Percentiles rank a stretch among this genome's conserved stretches.
Conservation (phyloP, 139 green algal genomes). For the Micractinium sp. region DNA sequence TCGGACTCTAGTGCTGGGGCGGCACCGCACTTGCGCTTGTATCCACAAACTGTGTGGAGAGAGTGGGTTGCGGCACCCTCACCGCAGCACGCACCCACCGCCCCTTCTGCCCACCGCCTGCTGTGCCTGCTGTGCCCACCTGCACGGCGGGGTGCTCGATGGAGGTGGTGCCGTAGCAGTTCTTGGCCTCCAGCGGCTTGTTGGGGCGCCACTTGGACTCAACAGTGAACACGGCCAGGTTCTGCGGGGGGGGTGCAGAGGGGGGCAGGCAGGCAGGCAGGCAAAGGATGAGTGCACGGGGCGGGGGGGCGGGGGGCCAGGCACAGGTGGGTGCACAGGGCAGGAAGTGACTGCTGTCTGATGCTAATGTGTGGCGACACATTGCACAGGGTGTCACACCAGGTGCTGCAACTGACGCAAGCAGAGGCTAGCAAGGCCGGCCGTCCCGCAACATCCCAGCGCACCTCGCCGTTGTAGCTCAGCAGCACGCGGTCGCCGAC, state of each 20-base stretch:
- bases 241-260: slow-evolving; percentile 42
- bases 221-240: slow-evolving; percentile 85
- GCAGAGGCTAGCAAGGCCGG: background rate
- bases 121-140: background rate
- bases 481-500: slow-evolving; percentile 84
- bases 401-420: background rate
- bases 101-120: too few relatives aligned
- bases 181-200: slow-evolving; percentile 72
- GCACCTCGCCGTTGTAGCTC: slow-evolving; percentile 72
- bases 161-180: slow-evolving; percentile 88
- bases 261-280: background rate
- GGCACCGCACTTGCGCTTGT: too few relatives aligned
- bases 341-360: too few relatives aligned
- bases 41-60: too few relatives aligned
- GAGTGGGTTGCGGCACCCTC: too few relatives aligned
- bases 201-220: slow-evolving; percentile 87
- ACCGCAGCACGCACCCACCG: too few relatives aligned
- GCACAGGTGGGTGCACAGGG: background rate
- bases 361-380: too few relatives aligned
- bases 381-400: too few relatives aligned
- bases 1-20: too few relatives aligned
- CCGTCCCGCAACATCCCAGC: background rate
- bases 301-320: too few relatives aligned
- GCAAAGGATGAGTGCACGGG: background rate
- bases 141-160: slow-evolving; percentile 94